Base-by-base conservation (phyloP, 352 stramenopile species). In the Pythium rhizo-oryzae region DNA sequence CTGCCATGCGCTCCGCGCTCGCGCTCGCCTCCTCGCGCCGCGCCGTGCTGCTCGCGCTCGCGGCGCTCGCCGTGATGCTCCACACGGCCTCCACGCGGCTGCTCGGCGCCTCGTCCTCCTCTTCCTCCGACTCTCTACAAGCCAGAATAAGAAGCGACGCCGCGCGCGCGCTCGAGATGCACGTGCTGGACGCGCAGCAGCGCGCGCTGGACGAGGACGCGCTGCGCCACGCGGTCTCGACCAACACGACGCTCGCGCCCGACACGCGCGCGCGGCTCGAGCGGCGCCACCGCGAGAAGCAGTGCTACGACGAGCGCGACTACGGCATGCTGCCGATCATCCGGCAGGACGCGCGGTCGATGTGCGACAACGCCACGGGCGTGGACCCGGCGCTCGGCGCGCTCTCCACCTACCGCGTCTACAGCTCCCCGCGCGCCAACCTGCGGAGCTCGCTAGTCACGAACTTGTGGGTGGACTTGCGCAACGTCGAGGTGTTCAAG, bases 381-480 rank as follows among this genome's bases (percentile, higher is more conserved):
- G 80, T 73, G 46, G n/a, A 62, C 24, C 69, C 47, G 19, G 49
- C 65, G 28, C 43, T 53, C n/a, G 43, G 39, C 33, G 19, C 37
- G 56, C 37, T 53, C n/a, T 62, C 43, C 4, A 62, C 56, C 8
- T 62, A 62, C 56, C 35, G 35, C 35, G 35, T 41, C 7, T 68
- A 68, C 43, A 1, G 56, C 39, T 55, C 61, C 1, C n/a, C 9
- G 8, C 23, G 28, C 39, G 77, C 72, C 12, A 71, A 65, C 0
- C 65, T 89, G 16, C 46, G 33, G 0, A 71, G 57, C 33, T 69
- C 78, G 19, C 69, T 76, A 25, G 77, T 86, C 41, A 58, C 74
- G 49, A 84, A 90, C 50, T 56, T 92, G 19, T 78, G 76, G 65
- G 39, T 91, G 21, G 79, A 92, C 58, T 52, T 92, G 23, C 49